These are phyloP conservation scores for Prosopis cineraria DNA, from an alignment of 306 rosid species.

Conservation along the genomic window DNA sequence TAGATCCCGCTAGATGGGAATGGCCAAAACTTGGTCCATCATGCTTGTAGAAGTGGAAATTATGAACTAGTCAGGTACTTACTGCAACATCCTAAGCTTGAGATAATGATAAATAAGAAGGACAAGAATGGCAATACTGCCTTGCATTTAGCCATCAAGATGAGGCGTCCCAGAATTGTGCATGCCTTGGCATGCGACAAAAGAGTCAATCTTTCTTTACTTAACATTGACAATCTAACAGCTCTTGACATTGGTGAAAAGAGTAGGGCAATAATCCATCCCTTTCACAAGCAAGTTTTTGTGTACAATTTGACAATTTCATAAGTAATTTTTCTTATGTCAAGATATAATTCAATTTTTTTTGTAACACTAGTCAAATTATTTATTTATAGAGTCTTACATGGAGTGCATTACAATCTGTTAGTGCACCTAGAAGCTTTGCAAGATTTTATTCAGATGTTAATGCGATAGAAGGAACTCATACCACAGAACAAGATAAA, in stretches of 20 bases:
- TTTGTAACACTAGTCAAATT: neutral
- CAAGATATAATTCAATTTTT: too few relatives aligned
- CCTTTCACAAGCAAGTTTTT: slow-evolving; percentile 17
- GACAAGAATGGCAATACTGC: slow-evolving; percentile 26
- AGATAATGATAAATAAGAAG: slow-evolving; percentile 28
- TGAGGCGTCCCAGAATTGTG: slow-evolving; percentile 11
- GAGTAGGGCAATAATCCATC: neutral
- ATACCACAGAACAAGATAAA: neutral
- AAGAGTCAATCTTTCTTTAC: neutral
- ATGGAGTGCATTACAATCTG: slow-evolving; percentile 27
- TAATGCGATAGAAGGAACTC: neutral
- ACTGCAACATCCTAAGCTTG: neutral
- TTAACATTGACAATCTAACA: neutral
- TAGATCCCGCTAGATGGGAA: neutral
- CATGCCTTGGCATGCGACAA: slow-evolving; percentile 4
- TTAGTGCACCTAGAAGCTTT: neutral
- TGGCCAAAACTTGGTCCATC: slow-evolving; percentile 12
- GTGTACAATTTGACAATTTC: neutral
- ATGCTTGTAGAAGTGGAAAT: slow-evolving; percentile 20
- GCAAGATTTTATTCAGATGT: neutral
- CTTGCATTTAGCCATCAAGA: slow-evolving; percentile 33
- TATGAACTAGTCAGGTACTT: slow-evolving; percentile 3
- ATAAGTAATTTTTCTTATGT: too few relatives aligned
- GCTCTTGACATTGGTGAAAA: neutral
- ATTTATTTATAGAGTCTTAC: slow-evolving; percentile 19